These are phyloP conservation scores for Ascochyta lentis DNA, from an alignment of 2,329 filamentous ascomycete species.

Conservation along the genomic window DNA sequence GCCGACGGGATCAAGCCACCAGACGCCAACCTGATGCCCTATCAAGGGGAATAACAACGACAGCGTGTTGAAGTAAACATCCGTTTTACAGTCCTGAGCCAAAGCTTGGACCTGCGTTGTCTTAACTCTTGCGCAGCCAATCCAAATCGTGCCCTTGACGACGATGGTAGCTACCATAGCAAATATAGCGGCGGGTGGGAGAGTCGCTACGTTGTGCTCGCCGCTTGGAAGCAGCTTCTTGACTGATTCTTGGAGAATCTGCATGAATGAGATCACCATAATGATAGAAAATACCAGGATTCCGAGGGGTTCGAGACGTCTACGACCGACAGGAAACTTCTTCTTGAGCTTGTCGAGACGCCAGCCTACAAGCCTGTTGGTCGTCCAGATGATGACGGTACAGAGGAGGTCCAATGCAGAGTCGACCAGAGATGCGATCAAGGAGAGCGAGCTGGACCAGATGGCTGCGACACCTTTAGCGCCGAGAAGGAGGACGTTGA, in stretches of 20 bases:
- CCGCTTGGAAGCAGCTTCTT: conserved; percentile 61
- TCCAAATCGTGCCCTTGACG: conserved; percentile 66
- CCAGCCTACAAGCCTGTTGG: conserved; percentile 66
- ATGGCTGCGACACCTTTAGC: conserved; percentile 64
- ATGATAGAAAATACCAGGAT: conserved; percentile 68
- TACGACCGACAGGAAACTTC: conserved; percentile 61
- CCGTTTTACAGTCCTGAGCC: conserved; percentile 66
- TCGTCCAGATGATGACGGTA: conserved; percentile 67
- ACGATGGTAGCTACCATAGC: conserved; percentile 65
- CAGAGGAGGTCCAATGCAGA: conserved; percentile 67
- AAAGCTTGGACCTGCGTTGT: conserved; percentile 70
- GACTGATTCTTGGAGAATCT: conserved; percentile 68
- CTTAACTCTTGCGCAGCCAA: conserved; percentile 66
- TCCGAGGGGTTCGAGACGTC: conserved; percentile 65
- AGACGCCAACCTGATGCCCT: conserved; percentile 64
- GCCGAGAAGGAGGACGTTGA: conserved; percentile 63
- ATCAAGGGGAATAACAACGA: conserved; percentile 69
- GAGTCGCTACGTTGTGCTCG: conserved; percentile 56
- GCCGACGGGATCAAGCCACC: conserved; percentile 72
- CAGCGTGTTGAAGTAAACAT: conserved; percentile 69
- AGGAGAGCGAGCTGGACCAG: conserved; percentile 64
- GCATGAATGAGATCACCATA: conserved; percentile 68
- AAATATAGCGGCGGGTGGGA: conserved; percentile 62
- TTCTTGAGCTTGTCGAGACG: conserved; percentile 57
- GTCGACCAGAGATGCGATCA: conserved; percentile 68